Percentiles rank a stretch among this genome's conserved stretches.
Evolutionary conservation across 441 rosid genomes (phyloP).

Genomic region (Metrosideros polymorpha): DNA sequence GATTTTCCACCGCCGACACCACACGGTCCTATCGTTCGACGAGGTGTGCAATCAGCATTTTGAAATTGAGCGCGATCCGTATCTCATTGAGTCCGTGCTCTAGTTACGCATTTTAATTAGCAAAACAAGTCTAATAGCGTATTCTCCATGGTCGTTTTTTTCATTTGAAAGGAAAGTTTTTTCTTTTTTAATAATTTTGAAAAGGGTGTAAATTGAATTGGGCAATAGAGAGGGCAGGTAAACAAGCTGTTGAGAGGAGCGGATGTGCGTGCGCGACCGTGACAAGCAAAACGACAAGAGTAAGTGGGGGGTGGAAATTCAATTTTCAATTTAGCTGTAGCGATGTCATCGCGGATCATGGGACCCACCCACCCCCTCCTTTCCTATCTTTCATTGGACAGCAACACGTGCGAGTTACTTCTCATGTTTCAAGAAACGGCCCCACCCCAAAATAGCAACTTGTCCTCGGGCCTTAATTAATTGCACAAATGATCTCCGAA

Average conservation of each 20-base stretch:
- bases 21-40: neutral
- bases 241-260: neutral
- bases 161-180: fast-evolving
- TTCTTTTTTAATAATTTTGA: fast-evolving
- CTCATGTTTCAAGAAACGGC: neutral
- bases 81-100: fast-evolving
- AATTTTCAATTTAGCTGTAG: neutral
- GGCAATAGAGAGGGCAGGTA: neutral
- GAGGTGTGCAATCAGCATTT: no score
- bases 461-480: neutral
- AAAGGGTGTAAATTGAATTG: neutral
- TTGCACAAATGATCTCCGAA: neutral
- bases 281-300: neutral
- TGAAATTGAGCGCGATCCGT: neutral
- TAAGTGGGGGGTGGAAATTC: neutral
- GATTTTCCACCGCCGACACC: neutral
- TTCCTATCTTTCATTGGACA: neutral
- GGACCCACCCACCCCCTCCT: neutral
- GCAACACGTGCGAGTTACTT: neutral
- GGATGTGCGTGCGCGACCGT: neutral
- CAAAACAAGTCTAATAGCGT: neutral
- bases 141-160: neutral
- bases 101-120: neutral
- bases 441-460: neutral
- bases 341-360: neutral